Evolutionary conservation across 805 yeast species (phyloP).

Genomic region (Wickerhamiella brachini): DNA sequence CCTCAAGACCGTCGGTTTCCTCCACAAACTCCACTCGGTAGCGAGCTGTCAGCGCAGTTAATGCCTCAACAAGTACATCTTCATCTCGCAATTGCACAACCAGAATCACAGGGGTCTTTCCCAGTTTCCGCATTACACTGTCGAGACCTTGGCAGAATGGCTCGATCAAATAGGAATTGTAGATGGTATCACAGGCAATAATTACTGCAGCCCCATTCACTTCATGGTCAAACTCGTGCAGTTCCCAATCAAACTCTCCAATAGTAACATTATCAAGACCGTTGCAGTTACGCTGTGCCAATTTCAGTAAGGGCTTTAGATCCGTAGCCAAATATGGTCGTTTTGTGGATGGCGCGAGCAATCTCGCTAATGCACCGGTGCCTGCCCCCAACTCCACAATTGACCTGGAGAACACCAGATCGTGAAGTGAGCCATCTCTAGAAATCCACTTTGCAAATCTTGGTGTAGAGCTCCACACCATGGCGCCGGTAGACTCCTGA

Average conservation of each 20-base stretch:
- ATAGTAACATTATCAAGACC: constrained; percentile 6
- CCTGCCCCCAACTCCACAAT: constrained; percentile 18
- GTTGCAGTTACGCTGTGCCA: constrained; percentile 7
- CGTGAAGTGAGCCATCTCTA: background rate
- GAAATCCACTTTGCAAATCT: constrained; percentile 8
- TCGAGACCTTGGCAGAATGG: constrained; percentile 12
- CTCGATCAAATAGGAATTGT: constrained; percentile 12
- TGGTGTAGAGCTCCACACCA: constrained; percentile 16
- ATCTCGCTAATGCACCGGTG: constrained; percentile 15
- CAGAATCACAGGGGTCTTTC: background rate
- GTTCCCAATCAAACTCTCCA: constrained; percentile 17
- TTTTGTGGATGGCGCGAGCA: constrained; percentile 3
- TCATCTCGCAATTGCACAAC: constrained; percentile 1
- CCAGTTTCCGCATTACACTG: constrained; percentile 4
- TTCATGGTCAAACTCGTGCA: constrained; percentile 7
- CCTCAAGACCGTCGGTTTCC: background rate
- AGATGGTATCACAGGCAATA: constrained; percentile 18
- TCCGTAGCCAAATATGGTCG: constrained; percentile 13
- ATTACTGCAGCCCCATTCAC: constrained; percentile 5
- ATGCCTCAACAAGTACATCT: background rate
- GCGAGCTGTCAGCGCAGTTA: background rate
- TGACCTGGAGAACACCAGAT: background rate
- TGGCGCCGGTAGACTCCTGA: constrained; percentile 15
- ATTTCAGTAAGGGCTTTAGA: constrained; percentile 14
- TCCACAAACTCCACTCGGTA: background rate